Evolutionary conservation across 805 yeast genomes (phyloP).

Genomic region (Schwanniomyces polymorphus): DNA sequence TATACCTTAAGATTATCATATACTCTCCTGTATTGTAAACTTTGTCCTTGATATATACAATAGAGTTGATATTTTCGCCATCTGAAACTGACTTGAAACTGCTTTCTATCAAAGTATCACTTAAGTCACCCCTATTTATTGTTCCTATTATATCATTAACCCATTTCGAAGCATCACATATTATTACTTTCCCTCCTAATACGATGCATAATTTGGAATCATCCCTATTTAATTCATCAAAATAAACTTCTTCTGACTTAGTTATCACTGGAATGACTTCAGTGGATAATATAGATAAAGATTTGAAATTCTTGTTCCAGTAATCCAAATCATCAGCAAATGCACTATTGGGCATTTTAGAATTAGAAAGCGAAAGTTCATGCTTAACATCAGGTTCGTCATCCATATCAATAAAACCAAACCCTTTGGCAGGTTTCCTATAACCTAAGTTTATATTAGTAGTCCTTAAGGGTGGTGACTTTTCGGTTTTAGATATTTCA

Average conservation of each 20-base stretch:
- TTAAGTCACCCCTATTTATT: not conserved
- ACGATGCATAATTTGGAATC: slow-evolving; percentile 6
- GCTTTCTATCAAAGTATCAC: not conserved
- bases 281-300: slow-evolving; percentile 10
- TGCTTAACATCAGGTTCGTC: slow-evolving; percentile 6
- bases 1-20: slow-evolving; percentile 14
- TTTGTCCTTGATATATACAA: slow-evolving; percentile 22
- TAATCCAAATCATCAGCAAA: slow-evolving; percentile 6
- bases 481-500: not conserved
- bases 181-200: slow-evolving; percentile 8
- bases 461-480: not conserved
- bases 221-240: slow-evolving; percentile 4
- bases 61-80: slow-evolving; percentile 7
- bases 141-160: slow-evolving; percentile 4
- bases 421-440: slow-evolving; percentile 23
- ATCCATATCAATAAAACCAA: slow-evolving; percentile 25
- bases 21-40: slow-evolving; percentile 28
- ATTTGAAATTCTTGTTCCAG: slow-evolving; percentile 11
- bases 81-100: slow-evolving; percentile 7
- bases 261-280: slow-evolving; percentile 13
- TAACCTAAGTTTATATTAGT: slow-evolving; percentile 4
- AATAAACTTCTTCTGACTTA: slow-evolving; percentile 1
- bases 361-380: not conserved
- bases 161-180: slow-evolving; percentile 17
- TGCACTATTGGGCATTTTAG: not conserved